Evolutionary conservation across 176 grass and related monocot genomes (phyloP), one percentile per base, ranked within the genome.

Genomic region (Poa annua): DNA sequence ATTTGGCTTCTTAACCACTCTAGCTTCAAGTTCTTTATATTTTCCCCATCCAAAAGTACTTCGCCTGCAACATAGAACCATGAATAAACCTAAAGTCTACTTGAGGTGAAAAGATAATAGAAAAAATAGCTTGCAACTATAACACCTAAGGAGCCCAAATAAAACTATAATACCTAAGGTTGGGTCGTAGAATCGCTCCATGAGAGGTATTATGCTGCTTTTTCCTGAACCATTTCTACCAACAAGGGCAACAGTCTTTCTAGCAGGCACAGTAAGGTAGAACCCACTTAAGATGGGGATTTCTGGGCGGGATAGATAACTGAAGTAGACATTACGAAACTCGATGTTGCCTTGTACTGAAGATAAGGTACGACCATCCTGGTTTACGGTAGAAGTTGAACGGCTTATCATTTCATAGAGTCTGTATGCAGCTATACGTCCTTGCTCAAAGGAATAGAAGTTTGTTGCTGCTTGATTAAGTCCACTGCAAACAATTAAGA

Each of bases 371-470:
- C 69, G 85, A 11, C 96, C 96, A 77, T 89, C 90, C 76, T 95
- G 92, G 85, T 95, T 98, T 60, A 93, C 85, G 83, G 63, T 86
- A 14, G 91, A 93, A 68, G 85, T 92, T 74, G 96, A 98, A 80
- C 93, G 93, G 56, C 90, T 93, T 82, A 98, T 98, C 93, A 98
- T 98, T 88, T 98, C 96, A 61, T 91, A 98, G 47, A 98, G 96
- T 71, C 96, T 91, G 74, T 95, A 95, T 49, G 96, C 96, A 73
- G 96, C 93, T 83, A 98, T 98, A 80, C 96, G 88, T 22, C 96
- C 96, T 98, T 98, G 96, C 85, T 98, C 96, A 88, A 98, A 98
- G 60, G 93, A 95, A 77, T 98, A 98, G 74, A 98, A 98, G 68
- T 98, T 98, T 19, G 96, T 98, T 65, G 96, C 93, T 79, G 93